Evolutionary conservation across 1,139 yeast species (phyloP).

Genomic region (Kodamaea suecica): DNA sequence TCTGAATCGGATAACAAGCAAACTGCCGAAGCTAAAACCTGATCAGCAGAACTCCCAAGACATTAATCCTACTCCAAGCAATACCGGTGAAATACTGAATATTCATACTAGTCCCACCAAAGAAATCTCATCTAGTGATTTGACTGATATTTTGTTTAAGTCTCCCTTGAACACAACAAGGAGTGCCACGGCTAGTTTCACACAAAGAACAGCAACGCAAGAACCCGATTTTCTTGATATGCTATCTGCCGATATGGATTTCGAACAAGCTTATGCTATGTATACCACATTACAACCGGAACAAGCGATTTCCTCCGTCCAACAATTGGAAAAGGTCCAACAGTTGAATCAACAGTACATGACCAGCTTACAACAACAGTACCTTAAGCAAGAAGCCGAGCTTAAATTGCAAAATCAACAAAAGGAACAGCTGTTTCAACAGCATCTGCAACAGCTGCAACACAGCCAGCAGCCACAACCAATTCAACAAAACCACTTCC

Average conservation of each 20-base stretch:
- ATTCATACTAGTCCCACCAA: neutral
- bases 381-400: constrained; percentile 2
- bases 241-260: constrained; percentile 40
- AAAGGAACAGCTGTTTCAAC: neutral
- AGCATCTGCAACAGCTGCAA: constrained; percentile 1
- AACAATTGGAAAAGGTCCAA: constrained; percentile 41
- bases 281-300: constrained; percentile 42
- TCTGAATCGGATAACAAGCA: too few relatives aligned
- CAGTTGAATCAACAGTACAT: constrained; percentile 27
- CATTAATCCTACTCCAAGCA: neutral
- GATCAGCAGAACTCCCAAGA: neutral
- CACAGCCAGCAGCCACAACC: constrained; percentile 1
- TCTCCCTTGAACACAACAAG: constrained; percentile 1
- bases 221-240: constrained; percentile 13
- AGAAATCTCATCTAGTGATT: neutral
- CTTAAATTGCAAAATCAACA: constrained; percentile 2
- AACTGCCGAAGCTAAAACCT: constrained; percentile 1
- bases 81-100: neutral
- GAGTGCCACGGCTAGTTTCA: neutral
- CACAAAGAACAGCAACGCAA: neutral
- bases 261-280: constrained; percentile 47
- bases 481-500: constrained; percentile 2
- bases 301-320: constrained; percentile 34
- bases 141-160: constrained; percentile 2
- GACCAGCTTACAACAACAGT: constrained; percentile 10